A percentile compares a stretch with the other conserved stretches of the same genome.
phyloP scores from a whole-genome alignment of 805 yeast genomes.

The Pichia manshurica region DNA sequence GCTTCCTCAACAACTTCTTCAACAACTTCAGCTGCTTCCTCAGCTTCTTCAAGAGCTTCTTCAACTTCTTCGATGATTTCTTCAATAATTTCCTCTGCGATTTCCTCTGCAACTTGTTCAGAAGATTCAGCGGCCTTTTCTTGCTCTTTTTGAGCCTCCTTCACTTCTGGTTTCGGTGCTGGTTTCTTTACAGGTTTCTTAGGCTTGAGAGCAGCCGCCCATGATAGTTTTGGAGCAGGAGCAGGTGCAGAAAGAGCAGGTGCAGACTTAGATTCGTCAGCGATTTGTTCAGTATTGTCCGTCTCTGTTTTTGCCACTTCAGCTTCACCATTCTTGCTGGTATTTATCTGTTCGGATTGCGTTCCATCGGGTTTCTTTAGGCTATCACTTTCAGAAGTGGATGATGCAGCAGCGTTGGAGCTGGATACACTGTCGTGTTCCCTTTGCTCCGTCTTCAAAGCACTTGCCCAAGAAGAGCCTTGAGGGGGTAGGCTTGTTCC shows the following conservation, averaged over 20 bases:
- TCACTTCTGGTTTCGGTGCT: conserved; percentile 2
- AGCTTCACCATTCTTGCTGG: neutral
- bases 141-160: neutral
- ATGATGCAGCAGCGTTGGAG: too few relatives aligned
- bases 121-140: conserved; percentile 20
- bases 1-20: conserved; percentile 35
- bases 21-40: conserved; percentile 7
- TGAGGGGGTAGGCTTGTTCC: conserved; percentile 16
- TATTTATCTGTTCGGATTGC: too few relatives aligned
- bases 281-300: neutral
- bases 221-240: conserved; percentile 14
- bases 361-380: too few relatives aligned
- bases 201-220: conserved; percentile 7
- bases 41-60: conserved; percentile 5
- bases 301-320: neutral
- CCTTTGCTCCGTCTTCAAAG: conserved; percentile 19
- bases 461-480: conserved; percentile 32
- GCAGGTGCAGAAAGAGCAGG: conserved; percentile 6
- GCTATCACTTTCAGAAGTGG: too few relatives aligned
- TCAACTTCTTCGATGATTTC: conserved; percentile 12
- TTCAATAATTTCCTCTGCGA: conserved; percentile 9
- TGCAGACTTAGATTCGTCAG: conserved; percentile 4
- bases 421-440: conserved; percentile 12
- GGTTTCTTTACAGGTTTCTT: neutral
- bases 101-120: conserved; percentile 21